These are phyloP conservation scores for Eimeria maxima DNA, from an alignment of 169 alveolate species.

Conservation along the genomic window DNA sequence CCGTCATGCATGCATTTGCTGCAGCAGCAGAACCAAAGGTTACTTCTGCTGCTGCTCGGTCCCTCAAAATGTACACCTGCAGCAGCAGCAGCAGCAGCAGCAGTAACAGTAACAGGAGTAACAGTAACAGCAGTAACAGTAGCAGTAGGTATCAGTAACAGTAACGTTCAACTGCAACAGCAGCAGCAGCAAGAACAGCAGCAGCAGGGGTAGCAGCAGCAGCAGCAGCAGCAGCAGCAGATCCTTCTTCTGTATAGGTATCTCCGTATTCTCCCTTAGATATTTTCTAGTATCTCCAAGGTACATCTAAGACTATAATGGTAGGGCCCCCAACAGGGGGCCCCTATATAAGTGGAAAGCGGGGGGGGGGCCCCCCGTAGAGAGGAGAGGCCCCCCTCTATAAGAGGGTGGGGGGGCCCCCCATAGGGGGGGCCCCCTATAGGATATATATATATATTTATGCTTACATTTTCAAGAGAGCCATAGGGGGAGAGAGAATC, in stretches of 20 bases:
- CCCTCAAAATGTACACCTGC: slow-evolving; percentile 66
- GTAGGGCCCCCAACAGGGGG: not conserved
- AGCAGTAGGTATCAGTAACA: no score
- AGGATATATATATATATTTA: not conserved
- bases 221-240: no score
- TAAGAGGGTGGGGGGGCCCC: not conserved
- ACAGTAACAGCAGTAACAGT: not conserved
- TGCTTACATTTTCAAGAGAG: not conserved
- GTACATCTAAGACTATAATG: not conserved
- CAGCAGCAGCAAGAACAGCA: slow-evolving; percentile 33
- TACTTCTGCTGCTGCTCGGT: slow-evolving; percentile 79
- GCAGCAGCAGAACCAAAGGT: slow-evolving; percentile 45
- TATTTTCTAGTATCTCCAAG: not conserved
- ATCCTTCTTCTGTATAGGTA: not conserved
- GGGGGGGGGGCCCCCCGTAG: not conserved
- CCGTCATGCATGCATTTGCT: slow-evolving; percentile 47
- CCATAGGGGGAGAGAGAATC: slow-evolving; percentile 7
- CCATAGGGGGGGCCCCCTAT: not conserved
- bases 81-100: slow-evolving; percentile 61
- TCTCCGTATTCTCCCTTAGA: not conserved
- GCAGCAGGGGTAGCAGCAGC: no score
- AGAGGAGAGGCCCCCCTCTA: not conserved
- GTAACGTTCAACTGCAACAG: no score
- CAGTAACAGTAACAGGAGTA: not conserved
- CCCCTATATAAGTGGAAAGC: no score